Conservation (phyloP, 371 early-diverging fungal genomes). For the Syncephalastrum racemosum region DNA sequence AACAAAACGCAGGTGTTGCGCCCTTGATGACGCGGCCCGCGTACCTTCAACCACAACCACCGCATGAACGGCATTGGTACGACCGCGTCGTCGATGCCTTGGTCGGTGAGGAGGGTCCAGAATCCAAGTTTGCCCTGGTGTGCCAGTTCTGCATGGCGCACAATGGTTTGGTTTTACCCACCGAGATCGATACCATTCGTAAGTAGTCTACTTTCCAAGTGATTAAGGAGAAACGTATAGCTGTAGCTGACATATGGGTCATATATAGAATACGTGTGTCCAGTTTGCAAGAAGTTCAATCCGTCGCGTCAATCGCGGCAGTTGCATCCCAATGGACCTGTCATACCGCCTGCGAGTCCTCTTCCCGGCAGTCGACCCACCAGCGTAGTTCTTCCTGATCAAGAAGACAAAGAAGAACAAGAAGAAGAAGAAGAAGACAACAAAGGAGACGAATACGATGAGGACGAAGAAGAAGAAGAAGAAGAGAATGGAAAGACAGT, state of each 20-base stretch:
- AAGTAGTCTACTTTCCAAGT: conserved; percentile 23
- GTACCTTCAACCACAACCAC: conserved; percentile 4
- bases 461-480: too few species aligned
- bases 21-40: too few species aligned
- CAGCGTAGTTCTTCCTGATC: not conserved
- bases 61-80: conserved; percentile 55
- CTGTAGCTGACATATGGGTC: not conserved
- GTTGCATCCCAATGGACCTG: conserved; percentile 20
- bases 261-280: conserved; percentile 23
- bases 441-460: not conserved
- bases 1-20: conserved; percentile 2
- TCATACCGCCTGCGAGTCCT: conserved; percentile 10
- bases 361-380: not conserved
- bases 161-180: conserved; percentile 85
- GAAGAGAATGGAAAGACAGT: too few species aligned
- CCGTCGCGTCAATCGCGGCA: conserved; percentile 23
- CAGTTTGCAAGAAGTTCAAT: conserved; percentile 24
- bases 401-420: not conserved
- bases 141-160: conserved; percentile 87
- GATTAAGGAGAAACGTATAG: not conserved
- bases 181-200: conserved; percentile 70
- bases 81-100: conserved; percentile 85
- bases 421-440: not conserved
- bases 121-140: conserved; percentile 85
- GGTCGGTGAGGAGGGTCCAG: conserved; percentile 75